These are phyloP conservation scores for Biscutella laevigata DNA, from an alignment of 441 rosid species.

Conservation along the genomic window DNA sequence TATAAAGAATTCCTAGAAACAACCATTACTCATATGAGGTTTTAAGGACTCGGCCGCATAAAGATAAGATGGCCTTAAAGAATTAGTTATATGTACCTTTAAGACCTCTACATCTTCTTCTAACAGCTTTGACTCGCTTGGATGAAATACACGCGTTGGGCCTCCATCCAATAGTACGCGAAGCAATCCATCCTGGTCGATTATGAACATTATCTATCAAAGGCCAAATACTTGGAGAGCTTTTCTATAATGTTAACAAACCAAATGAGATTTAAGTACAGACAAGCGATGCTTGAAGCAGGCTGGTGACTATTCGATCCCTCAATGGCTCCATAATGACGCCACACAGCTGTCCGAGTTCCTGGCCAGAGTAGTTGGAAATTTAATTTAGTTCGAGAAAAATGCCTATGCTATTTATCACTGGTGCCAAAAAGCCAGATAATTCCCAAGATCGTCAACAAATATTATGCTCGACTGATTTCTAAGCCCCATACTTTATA, in stretches of 20 bases:
- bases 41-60: background rate
- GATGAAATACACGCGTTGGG: constrained; percentile 51
- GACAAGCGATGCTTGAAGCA: constrained; percentile 91
- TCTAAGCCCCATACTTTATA: constrained; percentile 1
- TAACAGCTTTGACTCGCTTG: constrained; percentile 64
- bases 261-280: constrained; percentile 20
- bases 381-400: constrained; percentile 4
- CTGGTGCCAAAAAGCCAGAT: background rate
- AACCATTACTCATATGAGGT: background rate
- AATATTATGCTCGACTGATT: background rate
- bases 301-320: constrained; percentile 90
- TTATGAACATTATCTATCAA: constrained; percentile 14
- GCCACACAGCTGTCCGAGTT: constrained; percentile 70
- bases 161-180: constrained; percentile 92
- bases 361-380: constrained; percentile 36
- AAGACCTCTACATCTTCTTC: constrained; percentile 83
- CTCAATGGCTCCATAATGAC: constrained; percentile 79
- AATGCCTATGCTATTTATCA: background rate
- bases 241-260: background rate
- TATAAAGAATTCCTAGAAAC: constrained; percentile 74
- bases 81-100: constrained; percentile 61
- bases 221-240: constrained; percentile 18
- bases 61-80: background rate
- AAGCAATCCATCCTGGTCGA: constrained; percentile 69
- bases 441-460: background rate